Evolutionary conservation across 805 yeast genomes (phyloP), one percentile per base, ranked within the genome.

Genomic region (Tetrapisispora pingtungensis): DNA sequence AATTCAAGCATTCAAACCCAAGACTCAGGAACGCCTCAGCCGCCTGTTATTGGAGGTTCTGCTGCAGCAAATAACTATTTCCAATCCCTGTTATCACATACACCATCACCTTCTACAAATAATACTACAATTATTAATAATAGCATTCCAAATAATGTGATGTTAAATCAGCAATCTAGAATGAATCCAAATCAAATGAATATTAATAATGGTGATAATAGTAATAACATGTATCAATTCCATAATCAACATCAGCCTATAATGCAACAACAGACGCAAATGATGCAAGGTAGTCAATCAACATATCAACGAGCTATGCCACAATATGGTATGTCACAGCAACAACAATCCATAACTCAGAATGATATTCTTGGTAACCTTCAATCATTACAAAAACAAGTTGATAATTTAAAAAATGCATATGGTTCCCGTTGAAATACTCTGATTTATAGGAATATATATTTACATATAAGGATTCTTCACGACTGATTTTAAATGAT

Each of bases 301-400:
- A 7, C 24, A 24, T 52, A 47, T 30, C 56, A 49, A 15, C 57
- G 41, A 26, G 50, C 42, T 2, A 52, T 47, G 17, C 46, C 40
- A 12, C 48, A 41, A 19, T 51, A 44, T 45, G 20, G 49, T 45
- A 24, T 8, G 27, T 45, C 24, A 61, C 73, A n/a, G 59, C 54
- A 45, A 54, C 69, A 7, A 59, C 73, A 10, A 57, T 69, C 26
- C 6, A 31, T 36, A 33, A 18, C 46, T 18, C 49, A 28, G 24
- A 55, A 73, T 3, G 77, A 80, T 48, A 75, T 81, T 19, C 61
- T 82, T 51, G 80, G 81, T 39, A 83, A 81, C 55, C 66, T 82
- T 46, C 74, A 73, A 54, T 81, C 81, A 8, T 67, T 82, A 40
- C 86, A 81, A 53, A 80, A 72, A 32, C 88, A 82, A 58, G 86